Evolutionary conservation across 768 basidiomycete genomes (phyloP), one percentile per base, ranked within the genome.

Genomic region (Fibroporia radiculosa): DNA sequence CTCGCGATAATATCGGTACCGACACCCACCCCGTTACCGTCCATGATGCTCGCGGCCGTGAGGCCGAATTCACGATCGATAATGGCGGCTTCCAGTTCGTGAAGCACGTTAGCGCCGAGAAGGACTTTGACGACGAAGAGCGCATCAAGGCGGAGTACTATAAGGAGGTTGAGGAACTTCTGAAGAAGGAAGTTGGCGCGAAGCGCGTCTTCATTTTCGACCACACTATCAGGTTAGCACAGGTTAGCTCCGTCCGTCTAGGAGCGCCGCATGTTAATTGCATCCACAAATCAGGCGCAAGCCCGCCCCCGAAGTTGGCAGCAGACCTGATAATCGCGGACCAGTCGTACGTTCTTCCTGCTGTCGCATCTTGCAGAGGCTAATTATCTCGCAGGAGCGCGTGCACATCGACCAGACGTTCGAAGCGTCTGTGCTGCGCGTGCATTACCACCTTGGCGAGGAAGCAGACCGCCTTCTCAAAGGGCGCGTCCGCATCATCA

Each of bases 391-490:
- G 18, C 45, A 70, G 67, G 55, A 62, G 40, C 63, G 59, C 19
- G 68, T 70, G 7, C 71, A 74, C 51, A 67, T 72, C 23, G 72
- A 74, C 51, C 72, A 73, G 58, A 71, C 71, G 0, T 64, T 56
- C 44, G 49, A 50, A 3, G 61, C 70, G 0, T 59, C 62, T 6
- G 55, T 62, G n/a, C 48, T 51, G 16, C 67, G 72, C 4, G 70
- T 74, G 0, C 52, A 61, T 20, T 48, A 56, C 13, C 69, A 72
- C 35, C 63, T 66, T 18, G 60, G 61, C 4, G 63, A 60, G 10
- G 71, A 73, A 22, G 72, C 69, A 1, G 66, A 69, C 46, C 62
- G 61, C 13, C 62, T 70, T 16, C 59, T 73, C 43, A 59, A 66
- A 45, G 57, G 62, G 11, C 68, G 71, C 40, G 60, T 63, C 24